These are phyloP conservation scores for Leishmania gerbilli DNA, from an alignment of 208 protist species.

Conservation along the genomic window DNA sequence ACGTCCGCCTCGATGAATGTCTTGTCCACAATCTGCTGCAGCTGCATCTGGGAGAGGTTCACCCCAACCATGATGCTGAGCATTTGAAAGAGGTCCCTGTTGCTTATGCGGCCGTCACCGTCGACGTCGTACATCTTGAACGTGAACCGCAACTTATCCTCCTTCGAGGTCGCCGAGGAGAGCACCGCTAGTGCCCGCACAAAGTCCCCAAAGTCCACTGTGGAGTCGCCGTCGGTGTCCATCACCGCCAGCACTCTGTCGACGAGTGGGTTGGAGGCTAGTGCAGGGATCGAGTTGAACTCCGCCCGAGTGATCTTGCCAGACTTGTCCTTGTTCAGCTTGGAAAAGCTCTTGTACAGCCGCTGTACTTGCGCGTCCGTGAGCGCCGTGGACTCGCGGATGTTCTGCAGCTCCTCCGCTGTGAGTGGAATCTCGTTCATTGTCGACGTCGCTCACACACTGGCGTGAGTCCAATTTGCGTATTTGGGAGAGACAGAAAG, in stretches of 20 bases:
- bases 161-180: constrained; percentile 66
- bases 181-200: constrained; percentile 83
- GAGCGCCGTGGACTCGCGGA: constrained; percentile 73
- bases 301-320: constrained; percentile 72
- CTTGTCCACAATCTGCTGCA: constrained; percentile 96
- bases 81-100: constrained; percentile 92
- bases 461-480: background rate
- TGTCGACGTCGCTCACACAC: background rate
- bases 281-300: constrained; percentile 70
- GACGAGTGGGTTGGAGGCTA: constrained; percentile 87
- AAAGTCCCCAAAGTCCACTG: constrained; percentile 89
- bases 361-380: constrained; percentile 84
- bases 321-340: constrained; percentile 73
- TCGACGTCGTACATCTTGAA: constrained; percentile 97
- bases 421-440: constrained; percentile 55
- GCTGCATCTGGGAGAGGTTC: constrained; percentile 89
- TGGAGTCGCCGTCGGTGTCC: constrained; percentile 67
- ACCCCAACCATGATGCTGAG: constrained; percentile 94
- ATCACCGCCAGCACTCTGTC: constrained; percentile 84
- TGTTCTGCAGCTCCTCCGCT: constrained; percentile 56
- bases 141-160: constrained; percentile 88
- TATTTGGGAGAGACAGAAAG: background rate
- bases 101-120: constrained; percentile 93
- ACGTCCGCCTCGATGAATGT: constrained; percentile 94
- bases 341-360: constrained; percentile 86